A percentile compares a stretch with the other conserved stretches of the same genome.
Conservation (phyloP, 2,329 filamentous ascomycete genomes). For the Penicillium sp. region DNA sequence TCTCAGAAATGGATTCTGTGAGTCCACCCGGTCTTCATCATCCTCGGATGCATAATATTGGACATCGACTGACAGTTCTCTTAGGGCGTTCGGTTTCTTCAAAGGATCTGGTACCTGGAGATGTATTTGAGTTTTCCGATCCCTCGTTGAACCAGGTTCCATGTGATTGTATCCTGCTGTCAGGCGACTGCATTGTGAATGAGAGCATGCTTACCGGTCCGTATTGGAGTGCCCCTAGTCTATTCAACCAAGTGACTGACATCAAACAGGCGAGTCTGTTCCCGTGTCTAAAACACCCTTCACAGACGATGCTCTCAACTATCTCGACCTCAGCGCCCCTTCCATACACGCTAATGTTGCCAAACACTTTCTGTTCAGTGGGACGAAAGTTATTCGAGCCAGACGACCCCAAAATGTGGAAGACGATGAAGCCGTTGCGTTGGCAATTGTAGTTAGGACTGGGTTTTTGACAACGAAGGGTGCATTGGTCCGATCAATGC, state of each 20-base stretch:
- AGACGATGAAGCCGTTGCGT: slow-evolving; percentile 81
- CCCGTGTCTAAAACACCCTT: slow-evolving; percentile 90
- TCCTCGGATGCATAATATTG: background rate
- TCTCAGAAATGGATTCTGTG: slow-evolving; percentile 89
- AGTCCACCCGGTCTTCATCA: slow-evolving; percentile 28
- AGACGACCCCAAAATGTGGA: slow-evolving; percentile 81
- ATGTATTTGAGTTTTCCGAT: slow-evolving; percentile 96
- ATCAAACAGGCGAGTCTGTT: slow-evolving; percentile 73
- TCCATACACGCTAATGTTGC: slow-evolving; percentile 80
- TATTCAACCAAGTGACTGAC: slow-evolving; percentile 18
- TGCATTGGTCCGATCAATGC: slow-evolving; percentile 91
- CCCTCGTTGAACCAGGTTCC: slow-evolving; percentile 84
- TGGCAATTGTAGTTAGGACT: slow-evolving; percentile 89
- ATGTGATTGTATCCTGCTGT: slow-evolving; percentile 85
- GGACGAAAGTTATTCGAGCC: slow-evolving; percentile 91
- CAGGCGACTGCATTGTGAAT: slow-evolving; percentile 96
- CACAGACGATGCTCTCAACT: slow-evolving; percentile 72
- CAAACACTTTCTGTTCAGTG: slow-evolving; percentile 87
- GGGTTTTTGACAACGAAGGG: slow-evolving; percentile 98
- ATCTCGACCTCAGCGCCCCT: slow-evolving; percentile 74
- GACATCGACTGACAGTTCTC: slow-evolving; percentile 1
- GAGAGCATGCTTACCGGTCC: slow-evolving; percentile 92
- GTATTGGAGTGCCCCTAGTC: slow-evolving; percentile 2
- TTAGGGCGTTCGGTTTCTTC: slow-evolving; percentile 82
- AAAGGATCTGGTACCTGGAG: slow-evolving; percentile 85